A percentile compares a stretch with the other conserved stretches of the same genome.
These are phyloP conservation scores for Suillus hirtellus DNA, from an alignment of 768 basidiomycete genomes.

Conservation along the genomic window DNA sequence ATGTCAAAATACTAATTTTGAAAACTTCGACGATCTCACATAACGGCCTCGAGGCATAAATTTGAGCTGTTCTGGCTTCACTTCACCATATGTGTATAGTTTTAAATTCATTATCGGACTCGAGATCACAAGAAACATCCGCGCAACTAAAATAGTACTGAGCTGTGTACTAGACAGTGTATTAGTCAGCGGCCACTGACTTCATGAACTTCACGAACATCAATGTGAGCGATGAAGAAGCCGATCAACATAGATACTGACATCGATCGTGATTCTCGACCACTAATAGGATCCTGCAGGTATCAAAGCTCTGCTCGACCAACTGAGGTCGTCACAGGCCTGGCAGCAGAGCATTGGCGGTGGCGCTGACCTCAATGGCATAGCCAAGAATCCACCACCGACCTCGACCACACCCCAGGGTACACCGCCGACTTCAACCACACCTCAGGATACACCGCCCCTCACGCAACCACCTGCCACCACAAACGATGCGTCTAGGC, in stretches of 20 bases:
- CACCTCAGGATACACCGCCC: slow-evolving; percentile 10
- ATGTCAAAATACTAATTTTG: too few species aligned
- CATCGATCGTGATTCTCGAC: background rate
- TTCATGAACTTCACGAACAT: slow-evolving; percentile 53
- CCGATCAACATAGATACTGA: background rate
- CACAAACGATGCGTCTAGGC: slow-evolving; percentile 14
- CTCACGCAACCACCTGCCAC: slow-evolving; percentile 11
- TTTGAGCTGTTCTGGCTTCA: too few species aligned
- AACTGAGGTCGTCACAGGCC: slow-evolving; percentile 63
- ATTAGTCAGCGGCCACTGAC: background rate
- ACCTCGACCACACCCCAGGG: slow-evolving; percentile 9
- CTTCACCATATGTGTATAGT: too few species aligned
- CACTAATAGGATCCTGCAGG: slow-evolving; percentile 57
- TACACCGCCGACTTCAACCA: slow-evolving; percentile 9
- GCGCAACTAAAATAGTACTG: too few species aligned
- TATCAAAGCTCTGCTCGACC: slow-evolving; percentile 71
- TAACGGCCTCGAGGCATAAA: too few species aligned
- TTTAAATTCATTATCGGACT: too few species aligned
- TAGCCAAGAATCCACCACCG: slow-evolving; percentile 4
- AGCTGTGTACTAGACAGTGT: too few species aligned
- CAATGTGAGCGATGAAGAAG: slow-evolving; percentile 43
- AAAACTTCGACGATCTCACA: too few species aligned
- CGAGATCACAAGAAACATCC: too few species aligned
- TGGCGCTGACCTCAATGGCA: slow-evolving; percentile 5
- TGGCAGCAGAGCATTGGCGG: slow-evolving; percentile 55